Base-by-base conservation (phyloP, 1,139 yeast genomes). In the Pichia sp. region DNA sequence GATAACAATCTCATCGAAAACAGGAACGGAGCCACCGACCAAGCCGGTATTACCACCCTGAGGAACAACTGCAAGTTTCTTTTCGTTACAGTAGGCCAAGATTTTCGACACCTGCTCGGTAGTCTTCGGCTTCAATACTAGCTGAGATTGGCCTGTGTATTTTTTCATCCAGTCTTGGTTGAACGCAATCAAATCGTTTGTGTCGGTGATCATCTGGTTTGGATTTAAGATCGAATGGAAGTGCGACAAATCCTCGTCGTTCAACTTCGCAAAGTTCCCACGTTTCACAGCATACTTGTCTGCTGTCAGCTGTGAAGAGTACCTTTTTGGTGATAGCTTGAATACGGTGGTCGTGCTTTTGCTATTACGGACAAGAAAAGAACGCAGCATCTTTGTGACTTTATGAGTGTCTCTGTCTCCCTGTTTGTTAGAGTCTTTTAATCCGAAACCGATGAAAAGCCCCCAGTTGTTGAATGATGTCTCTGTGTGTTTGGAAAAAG, bases 161-260 rank as follows among this genome's bases (percentile, higher is more conserved):
- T 93, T 93, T 68, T 90, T 80, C 97, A 92, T 93, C 95, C 96
- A 90, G 70, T 93, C 99, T 68, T 88, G 95, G 67, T 93, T 93
- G 75, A 74, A 90, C 59, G 80, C 81, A 40, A 80, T 78, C 51
- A 92, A 74, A 64, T 88, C 96, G 51, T 82, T 85, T 11, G 71
- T 70, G 58, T 80, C 81, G 4, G 80, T 77, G 53, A 74, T 70
- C 57, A 79, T 76, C 58, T 71, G 80, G 50, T 72, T 77, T 64
- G 71, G 74, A 11, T 60, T 73, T 57, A 90, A 71, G 34, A 92
- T 73, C 0, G 80, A 67, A 61, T 75, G 74, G 74, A 93, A 93
- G 63, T 70, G 76, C 0, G 71, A 76, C n/a, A 92, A 58, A 65
- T 92, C 96, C 5, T 72, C 73, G 0, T 73, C 72, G 1, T 77